phyloP scores from a whole-genome alignment of 1,139 yeast species.

The Kodamaea fungicola region DNA sequence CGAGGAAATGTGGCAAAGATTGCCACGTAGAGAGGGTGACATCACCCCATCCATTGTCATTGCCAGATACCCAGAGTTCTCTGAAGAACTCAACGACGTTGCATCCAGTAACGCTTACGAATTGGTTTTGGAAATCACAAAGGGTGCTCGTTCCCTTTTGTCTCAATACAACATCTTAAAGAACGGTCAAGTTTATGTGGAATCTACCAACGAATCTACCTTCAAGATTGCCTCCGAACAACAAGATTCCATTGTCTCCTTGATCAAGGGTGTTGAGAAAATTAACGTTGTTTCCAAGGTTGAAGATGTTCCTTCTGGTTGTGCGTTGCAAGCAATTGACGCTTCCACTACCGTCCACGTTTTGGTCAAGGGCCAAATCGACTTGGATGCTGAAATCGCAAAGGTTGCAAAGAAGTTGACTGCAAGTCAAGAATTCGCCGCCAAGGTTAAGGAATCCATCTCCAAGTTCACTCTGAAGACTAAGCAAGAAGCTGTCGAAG shows the following conservation, averaged over 20 bases:
- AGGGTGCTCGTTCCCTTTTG: conserved; percentile 87
- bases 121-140: conserved; percentile 79
- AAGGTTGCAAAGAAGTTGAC: conserved; percentile 77
- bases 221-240: conserved; percentile 60
- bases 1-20: conserved; percentile 98
- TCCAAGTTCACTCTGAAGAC: conserved; percentile 88
- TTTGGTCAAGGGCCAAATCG: conserved; percentile 91
- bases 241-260: conserved; percentile 78
- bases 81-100: conserved; percentile 55
- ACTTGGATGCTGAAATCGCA: conserved; percentile 82
- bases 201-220: conserved; percentile 50
- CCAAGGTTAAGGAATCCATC: conserved; percentile 39
- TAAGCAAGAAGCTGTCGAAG: conserved; percentile 73
- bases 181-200: conserved; percentile 83
- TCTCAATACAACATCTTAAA: conserved; percentile 86
- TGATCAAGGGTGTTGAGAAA: conserved; percentile 84
- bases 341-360: conserved; percentile 84
- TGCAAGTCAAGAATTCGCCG: conserved; percentile 50
- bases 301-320: conserved; percentile 74
- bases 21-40: conserved; percentile 83
- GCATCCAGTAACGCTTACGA: conserved; percentile 74
- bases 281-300: conserved; percentile 56
- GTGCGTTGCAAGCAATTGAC: conserved; percentile 78
- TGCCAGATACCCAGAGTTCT: conserved; percentile 75
- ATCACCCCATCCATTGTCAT: conserved; percentile 66